A percentile compares a stretch with the other conserved stretches of the same genome.
These are phyloP conservation scores for Lecanicillium sp. DNA, from an alignment of 2,329 filamentous ascomycete species.

Conservation along the genomic window DNA sequence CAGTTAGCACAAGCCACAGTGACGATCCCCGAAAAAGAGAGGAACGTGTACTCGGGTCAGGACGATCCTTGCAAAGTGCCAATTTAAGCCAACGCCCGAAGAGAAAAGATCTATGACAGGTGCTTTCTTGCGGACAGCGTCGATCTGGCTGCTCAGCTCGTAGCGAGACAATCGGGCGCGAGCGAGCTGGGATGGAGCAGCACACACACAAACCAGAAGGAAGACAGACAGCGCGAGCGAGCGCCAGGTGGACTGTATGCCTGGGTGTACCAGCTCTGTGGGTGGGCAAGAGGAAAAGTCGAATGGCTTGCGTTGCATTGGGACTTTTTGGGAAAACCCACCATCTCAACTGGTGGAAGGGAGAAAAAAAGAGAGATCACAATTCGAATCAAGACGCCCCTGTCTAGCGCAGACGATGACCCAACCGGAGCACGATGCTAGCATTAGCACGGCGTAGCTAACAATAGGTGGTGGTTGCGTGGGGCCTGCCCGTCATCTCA, in stretches of 20 bases:
- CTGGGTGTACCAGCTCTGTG: too few species aligned
- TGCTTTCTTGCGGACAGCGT: neutral
- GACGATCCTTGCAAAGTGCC: neutral
- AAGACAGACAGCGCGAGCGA: neutral
- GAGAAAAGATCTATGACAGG: neutral
- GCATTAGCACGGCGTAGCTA: neutral
- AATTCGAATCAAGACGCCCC: slow-evolving; percentile 4
- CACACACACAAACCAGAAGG: neutral
- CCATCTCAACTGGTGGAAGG: neutral
- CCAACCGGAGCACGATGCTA: neutral
- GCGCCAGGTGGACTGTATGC: too few species aligned
- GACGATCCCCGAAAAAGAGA: slow-evolving; percentile 6
- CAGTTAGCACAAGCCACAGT: neutral
- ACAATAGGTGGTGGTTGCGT: neutral
- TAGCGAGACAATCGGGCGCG: too few species aligned
- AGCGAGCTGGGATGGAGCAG: too few species aligned
- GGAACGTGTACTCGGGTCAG: neutral
- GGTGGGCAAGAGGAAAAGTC: neutral
- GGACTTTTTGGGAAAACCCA: neutral
- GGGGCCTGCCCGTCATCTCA: slow-evolving; percentile 10
- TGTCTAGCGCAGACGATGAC: slow-evolving; percentile 7
- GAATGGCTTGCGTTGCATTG: neutral
- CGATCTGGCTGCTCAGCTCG: neutral
- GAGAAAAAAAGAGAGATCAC: slow-evolving; percentile 10
- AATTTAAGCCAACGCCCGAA: neutral